Base-by-base conservation (phyloP, 345 rosid species). In the Arabis hirsuta region DNA sequence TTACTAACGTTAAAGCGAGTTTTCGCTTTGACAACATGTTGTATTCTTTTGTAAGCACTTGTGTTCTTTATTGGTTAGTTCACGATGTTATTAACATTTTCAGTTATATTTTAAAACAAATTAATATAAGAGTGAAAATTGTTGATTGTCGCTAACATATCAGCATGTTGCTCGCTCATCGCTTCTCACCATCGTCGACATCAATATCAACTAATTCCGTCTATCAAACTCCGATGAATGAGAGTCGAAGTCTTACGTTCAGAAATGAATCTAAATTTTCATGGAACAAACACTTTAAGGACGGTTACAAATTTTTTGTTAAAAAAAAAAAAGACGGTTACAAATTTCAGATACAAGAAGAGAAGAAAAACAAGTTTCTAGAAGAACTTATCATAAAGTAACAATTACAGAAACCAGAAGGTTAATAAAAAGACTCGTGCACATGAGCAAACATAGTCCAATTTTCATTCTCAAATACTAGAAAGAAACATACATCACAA, bases 401-500 rank as follows among this genome's bases (percentile, higher is more conserved):
- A 36, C 38, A 12, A 24, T 13, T 12, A 42, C 13, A 61, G 12
- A 58, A 2, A 20, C 36, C 19, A 12, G 24, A 32, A 44, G 47
- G 27, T 47, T 58, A 22, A 31, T 12, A 38, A 26, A 70, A 38
- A 70, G 24, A 43, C 12, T 41, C 52, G 31, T 41, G 24, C 24
- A 22, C 52, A 42, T 51, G 34, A 71, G 6, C 16, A 54, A 36
- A 62, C 69, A 72, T 63, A 43, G 13, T 44, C 46, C 46, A 22
- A 9, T 32, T 45, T 27, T 54, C 32, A 63, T 47, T 32, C 22
- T 7, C 19, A 12, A 51, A n/a, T 44, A n/a, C 14, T 0, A 3
- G 48, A 63, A 63, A 12, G 45, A 57, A 65, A 73, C 66, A 65
- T 60, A 65, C 72, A 65, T 44, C 39, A 65, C 46, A 67, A 66